phyloP scores from a whole-genome alignment of 2,329 filamentous ascomycete genomes.

The Fusarium pseudonygamai region DNA sequence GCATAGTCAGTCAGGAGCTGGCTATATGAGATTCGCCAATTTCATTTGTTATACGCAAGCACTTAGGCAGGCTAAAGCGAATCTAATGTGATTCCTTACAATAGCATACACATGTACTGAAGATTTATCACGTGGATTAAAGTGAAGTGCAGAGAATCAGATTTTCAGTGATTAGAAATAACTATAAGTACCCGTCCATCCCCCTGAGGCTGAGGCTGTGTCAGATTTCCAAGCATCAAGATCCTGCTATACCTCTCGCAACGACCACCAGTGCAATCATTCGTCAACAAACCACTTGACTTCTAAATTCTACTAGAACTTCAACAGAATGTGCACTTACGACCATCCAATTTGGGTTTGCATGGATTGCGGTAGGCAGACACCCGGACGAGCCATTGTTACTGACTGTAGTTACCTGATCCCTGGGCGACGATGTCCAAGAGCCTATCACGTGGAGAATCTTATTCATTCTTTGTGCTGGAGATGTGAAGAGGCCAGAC shows the following conservation, averaged over 20 bases:
- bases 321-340: background rate
- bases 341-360: background rate
- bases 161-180: no score
- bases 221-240: no score
- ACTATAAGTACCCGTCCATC: background rate
- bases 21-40: rapidly evolving
- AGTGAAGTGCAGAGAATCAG: rapidly evolving
- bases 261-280: background rate
- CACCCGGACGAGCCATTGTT: background rate
- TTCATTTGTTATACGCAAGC: background rate
- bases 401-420: background rate
- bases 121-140: rapidly evolving
- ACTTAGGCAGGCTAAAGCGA: background rate
- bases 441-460: background rate
- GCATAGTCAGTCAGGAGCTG: no score
- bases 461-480: background rate
- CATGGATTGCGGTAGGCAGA: background rate
- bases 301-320: rapidly evolving
- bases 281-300: rapidly evolving
- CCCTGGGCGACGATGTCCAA: background rate
- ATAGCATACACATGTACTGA: rapidly evolving
- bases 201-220: rapidly evolving
- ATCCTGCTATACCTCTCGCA: rapidly evolving
- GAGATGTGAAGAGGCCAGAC: background rate
- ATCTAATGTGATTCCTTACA: background rate